A percentile compares a stretch with the other conserved stretches of the same genome.
phyloP scores from a whole-genome alignment of 2,329 filamentous ascomycete genomes.

The Monascus ruber region DNA sequence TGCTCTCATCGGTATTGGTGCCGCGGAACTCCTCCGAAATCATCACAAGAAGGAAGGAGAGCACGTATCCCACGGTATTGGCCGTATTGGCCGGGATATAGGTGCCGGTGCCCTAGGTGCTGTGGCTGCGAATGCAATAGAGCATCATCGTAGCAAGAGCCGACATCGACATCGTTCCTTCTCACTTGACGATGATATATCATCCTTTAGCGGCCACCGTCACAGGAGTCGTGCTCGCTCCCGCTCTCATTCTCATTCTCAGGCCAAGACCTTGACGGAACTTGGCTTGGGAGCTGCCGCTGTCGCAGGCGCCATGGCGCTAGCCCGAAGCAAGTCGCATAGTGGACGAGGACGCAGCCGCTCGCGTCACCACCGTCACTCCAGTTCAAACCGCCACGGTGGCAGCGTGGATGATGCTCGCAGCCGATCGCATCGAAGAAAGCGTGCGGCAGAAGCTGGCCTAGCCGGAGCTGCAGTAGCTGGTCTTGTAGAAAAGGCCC shows the following conservation, averaged over 20 bases:
- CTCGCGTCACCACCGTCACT: slow-evolving; percentile 30
- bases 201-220: slow-evolving; percentile 18
- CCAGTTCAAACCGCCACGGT: slow-evolving; percentile 17
- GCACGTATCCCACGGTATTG: slow-evolving; percentile 39
- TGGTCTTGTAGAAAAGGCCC: slow-evolving; percentile 46
- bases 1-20: slow-evolving; percentile 48
- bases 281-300: slow-evolving; percentile 45
- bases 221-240: slow-evolving; percentile 27
- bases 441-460: slow-evolving; percentile 50
- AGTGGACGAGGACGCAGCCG: slow-evolving; percentile 39
- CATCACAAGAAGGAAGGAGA: slow-evolving; percentile 48
- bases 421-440: slow-evolving; percentile 41
- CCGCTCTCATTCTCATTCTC: slow-evolving; percentile 38
- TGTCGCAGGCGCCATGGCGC: slow-evolving; percentile 48
- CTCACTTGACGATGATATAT: slow-evolving; percentile 30
- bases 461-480: slow-evolving; percentile 51
- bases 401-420: slow-evolving; percentile 17
- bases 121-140: slow-evolving; percentile 48
- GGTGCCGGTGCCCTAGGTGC: slow-evolving; percentile 52
- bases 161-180: slow-evolving; percentile 30
- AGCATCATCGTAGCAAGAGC: slow-evolving; percentile 38
- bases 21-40: slow-evolving; percentile 48
- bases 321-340: slow-evolving; percentile 42
- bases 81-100: slow-evolving; percentile 39
- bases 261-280: slow-evolving; percentile 42